Base-by-base conservation (phyloP, 2,329 filamentous ascomycete genomes). In the Cordyceps fumosorosea region DNA sequence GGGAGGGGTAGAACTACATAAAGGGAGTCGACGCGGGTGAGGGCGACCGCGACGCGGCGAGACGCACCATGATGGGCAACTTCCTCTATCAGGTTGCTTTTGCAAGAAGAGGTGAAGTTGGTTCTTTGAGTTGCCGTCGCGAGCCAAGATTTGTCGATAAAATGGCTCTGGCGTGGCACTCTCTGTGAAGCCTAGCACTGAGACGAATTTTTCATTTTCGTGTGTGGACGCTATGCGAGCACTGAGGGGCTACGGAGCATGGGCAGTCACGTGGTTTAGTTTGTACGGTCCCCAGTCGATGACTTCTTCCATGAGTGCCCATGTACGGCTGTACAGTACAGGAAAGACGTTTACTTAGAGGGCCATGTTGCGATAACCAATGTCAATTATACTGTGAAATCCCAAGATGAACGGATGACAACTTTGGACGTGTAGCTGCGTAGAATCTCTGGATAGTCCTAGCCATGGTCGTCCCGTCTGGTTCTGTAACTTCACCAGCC, bases 11-110 rank as follows among this genome's bases (percentile, higher is more conserved):
- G 66, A 6, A 26, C 4, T 47, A 29, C 12, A 29, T 18, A 44
- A 54, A 55, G 42, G 52, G 45, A 53, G 52, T 26, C 20, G 34
- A 26, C 16, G 57, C 40, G 40, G 26, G 50, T n/a, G 48, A 12
- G 10, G 24, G 61, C 16, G n/a, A n/a, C 37, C 61, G 60, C 52
- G 56, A 26, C 42, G 57, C 34, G 53, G 42, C 54, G 63, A 50
- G 44, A 76, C 79, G 72, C 70, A 77, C 75, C 75, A 81, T 81
- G 73, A 73, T 81, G 79, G 79, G 79, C 78, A 77, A 80, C 73
- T 76, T 80, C 77, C 75, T 79, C 78, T 77, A 69, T 69, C 72
- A 67, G 70, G 73, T 73, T 65, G 70, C 71, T 67, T 74, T 70
- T 73, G 68, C 69, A 72, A 64, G 68, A 66, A 69, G 69, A 73